A percentile compares a stretch with the other conserved stretches of the same genome.
Evolutionary conservation across 2,329 filamentous ascomycete genomes (phyloP).

Genomic region (Geosmithia putterillii): DNA sequence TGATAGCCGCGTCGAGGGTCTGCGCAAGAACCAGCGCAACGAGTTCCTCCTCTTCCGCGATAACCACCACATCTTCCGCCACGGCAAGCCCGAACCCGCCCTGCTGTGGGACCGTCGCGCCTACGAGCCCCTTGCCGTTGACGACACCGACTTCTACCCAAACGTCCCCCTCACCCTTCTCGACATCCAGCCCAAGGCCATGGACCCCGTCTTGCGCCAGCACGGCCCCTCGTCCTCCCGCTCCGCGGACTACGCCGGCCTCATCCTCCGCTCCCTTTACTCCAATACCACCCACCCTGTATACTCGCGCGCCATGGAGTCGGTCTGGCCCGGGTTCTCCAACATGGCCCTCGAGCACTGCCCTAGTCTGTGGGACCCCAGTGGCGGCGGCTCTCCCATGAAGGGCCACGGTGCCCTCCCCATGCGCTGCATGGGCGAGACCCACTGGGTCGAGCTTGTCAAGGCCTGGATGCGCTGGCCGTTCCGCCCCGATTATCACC

Average conservation of each 20-base stretch:
- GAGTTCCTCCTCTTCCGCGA: slow-evolving; percentile 33
- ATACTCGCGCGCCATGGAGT: slow-evolving; percentile 31
- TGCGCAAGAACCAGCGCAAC: slow-evolving; percentile 18
- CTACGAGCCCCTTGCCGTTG: slow-evolving; percentile 54
- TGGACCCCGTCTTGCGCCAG: slow-evolving; percentile 34
- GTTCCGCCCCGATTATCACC: slow-evolving; percentile 38
- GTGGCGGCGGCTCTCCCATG: slow-evolving; percentile 29
- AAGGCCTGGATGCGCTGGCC: slow-evolving; percentile 55
- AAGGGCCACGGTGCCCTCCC: slow-evolving; percentile 26
- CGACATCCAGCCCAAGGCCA: slow-evolving; percentile 51
- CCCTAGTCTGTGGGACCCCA: slow-evolving; percentile 32
- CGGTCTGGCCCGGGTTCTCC: slow-evolving; percentile 46
- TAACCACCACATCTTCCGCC: slow-evolving; percentile 37
- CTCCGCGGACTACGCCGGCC: slow-evolving; percentile 37
- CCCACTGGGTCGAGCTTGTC: slow-evolving; percentile 45
- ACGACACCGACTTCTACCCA: slow-evolving; percentile 55
- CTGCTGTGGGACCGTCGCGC: slow-evolving; percentile 58
- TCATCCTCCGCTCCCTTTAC: slow-evolving; percentile 31
- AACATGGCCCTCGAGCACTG: slow-evolving; percentile 28
- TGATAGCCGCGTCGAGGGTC: slow-evolving; percentile 16
- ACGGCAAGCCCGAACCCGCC: slow-evolving; percentile 28
- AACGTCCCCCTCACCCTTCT: slow-evolving; percentile 43
- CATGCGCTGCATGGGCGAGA: slow-evolving; percentile 34
- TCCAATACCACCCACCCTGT: slow-evolving; percentile 26
- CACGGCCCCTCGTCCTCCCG: slow-evolving; percentile 25